phyloP scores from a whole-genome alignment of 192 early-diverging fungal genomes.

The Coemansia sp. region DNA sequence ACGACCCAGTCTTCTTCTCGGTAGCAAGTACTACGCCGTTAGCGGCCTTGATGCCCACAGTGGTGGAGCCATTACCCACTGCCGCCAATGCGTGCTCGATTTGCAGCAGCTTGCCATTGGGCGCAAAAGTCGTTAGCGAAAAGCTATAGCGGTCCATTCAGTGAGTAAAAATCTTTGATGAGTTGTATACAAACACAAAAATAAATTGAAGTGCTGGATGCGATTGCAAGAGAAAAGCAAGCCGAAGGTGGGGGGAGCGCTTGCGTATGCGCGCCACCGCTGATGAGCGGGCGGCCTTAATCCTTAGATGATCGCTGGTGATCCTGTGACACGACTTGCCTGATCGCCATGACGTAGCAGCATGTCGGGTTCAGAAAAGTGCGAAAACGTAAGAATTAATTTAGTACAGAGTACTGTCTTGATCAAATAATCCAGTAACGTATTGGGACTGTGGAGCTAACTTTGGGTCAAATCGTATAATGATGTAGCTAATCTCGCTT shows the following conservation, averaged over 20 bases:
- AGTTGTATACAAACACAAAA: not conserved
- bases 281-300: not conserved
- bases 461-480: not conserved
- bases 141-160: constrained; percentile 79
- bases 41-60: constrained; percentile 94
- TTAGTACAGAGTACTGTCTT: too few species aligned
- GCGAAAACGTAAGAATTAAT: too few species aligned
- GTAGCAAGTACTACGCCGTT: constrained; percentile 99
- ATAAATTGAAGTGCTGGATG: not conserved
- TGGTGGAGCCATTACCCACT: constrained; percentile 85
- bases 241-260: not conserved
- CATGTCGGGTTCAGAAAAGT: too few species aligned
- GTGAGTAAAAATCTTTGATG: not conserved
- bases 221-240: constrained; percentile 2
- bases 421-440: not conserved
- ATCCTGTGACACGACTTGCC: not conserved
- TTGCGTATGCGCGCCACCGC: constrained; percentile 6
- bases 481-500: not conserved
- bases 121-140: constrained; percentile 99
- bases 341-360: too few species aligned
- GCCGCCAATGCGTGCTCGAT: constrained; percentile 98
- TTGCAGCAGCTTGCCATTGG: constrained; percentile 98
- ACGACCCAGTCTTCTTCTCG: constrained; percentile 91
- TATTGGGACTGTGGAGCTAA: not conserved
- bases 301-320: not conserved